Percentiles rank a stretch among this genome's conserved stretches.
These are phyloP conservation scores for Calocybe indica DNA, from an alignment of 768 basidiomycete species.

Conservation along the genomic window DNA sequence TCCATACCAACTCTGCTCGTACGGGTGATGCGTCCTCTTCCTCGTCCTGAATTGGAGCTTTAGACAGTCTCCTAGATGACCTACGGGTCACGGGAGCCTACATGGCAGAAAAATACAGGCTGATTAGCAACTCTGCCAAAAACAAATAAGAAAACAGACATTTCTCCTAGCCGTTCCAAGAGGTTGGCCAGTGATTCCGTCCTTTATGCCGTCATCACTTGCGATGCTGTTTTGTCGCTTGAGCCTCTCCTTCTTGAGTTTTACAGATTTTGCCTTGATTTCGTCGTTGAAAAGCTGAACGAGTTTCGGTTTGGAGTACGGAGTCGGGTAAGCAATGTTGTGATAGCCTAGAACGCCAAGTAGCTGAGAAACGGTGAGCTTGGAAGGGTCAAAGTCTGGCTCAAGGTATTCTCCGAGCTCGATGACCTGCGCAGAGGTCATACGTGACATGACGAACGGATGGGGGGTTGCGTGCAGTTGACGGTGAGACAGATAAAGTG, in stretches of 20 bases:
- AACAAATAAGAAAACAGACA: neutral
- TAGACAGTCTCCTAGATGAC: slow-evolving; percentile 62
- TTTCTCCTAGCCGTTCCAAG: slow-evolving; percentile 20
- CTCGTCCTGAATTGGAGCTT: slow-evolving; percentile 39
- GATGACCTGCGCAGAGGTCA: slow-evolving; percentile 77
- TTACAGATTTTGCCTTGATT: slow-evolving; percentile 52
- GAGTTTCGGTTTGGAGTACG: slow-evolving; percentile 73
- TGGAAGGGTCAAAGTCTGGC: slow-evolving; percentile 66
- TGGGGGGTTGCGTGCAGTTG: neutral
- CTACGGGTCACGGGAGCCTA: slow-evolving; percentile 33
- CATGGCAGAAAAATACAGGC: slow-evolving; percentile 6
- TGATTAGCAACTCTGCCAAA: neutral
- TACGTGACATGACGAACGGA: slow-evolving; percentile 52
- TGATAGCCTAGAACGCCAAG: slow-evolving; percentile 75
- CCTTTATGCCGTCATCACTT: slow-evolving; percentile 78
- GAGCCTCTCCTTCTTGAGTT: slow-evolving; percentile 57
- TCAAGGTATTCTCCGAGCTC: slow-evolving; percentile 72
- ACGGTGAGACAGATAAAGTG: neutral
- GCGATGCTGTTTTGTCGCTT: slow-evolving; percentile 65
- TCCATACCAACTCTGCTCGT: slow-evolving; percentile 52
- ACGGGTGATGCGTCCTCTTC: slow-evolving; percentile 32
- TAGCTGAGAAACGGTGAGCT: slow-evolving; percentile 77
- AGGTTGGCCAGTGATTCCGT: slow-evolving; percentile 76
- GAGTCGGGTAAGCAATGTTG: slow-evolving; percentile 66
- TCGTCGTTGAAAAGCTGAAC: slow-evolving; percentile 75